Percentiles rank a stretch among this genome's conserved stretches.
Conservation (phyloP, 1,139 yeast species). For the Groenewaldozyma auringiensis region DNA sequence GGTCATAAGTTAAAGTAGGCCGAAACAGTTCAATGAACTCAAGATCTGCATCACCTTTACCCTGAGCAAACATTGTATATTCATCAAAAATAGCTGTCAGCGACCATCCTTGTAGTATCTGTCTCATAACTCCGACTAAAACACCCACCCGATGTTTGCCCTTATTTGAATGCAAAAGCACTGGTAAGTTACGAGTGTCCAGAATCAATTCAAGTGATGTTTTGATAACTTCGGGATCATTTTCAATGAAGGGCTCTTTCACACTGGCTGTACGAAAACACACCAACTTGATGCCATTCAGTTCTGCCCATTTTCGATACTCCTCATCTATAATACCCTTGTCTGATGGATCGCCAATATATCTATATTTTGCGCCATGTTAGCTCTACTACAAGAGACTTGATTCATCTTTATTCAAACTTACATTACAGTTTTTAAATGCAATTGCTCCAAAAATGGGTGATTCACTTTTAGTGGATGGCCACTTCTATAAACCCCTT, state of each 20-base stretch:
- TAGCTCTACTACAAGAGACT: background rate
- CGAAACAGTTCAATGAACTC: constrained; percentile 37
- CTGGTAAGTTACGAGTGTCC: constrained; percentile 72
- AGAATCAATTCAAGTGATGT: constrained; percentile 56
- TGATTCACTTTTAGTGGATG: constrained; percentile 86
- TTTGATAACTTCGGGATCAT: constrained; percentile 50
- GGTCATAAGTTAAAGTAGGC: constrained; percentile 23
- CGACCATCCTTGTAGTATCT: constrained; percentile 86
- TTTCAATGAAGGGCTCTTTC: constrained; percentile 63
- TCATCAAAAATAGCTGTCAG: constrained; percentile 90
- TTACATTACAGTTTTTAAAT: constrained; percentile 71
- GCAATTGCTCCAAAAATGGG: constrained; percentile 62
- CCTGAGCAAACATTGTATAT: constrained; percentile 85
- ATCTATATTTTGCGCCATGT: constrained; percentile 11
- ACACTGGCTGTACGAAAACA: constrained; percentile 62
- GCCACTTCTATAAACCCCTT: constrained; percentile 82
- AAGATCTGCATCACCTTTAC: constrained; percentile 86
- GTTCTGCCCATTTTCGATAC: constrained; percentile 58
- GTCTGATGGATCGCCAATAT: constrained; percentile 58
- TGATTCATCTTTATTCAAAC: constrained; percentile 3
- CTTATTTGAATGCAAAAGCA: constrained; percentile 83
- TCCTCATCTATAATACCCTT: constrained; percentile 41
- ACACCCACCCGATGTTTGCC: constrained; percentile 95
- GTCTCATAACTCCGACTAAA: constrained; percentile 79
- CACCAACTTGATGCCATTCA: constrained; percentile 50